Conservation (phyloP, 1,284 basidiomycete species). For the Naganishia cerealis region DNA sequence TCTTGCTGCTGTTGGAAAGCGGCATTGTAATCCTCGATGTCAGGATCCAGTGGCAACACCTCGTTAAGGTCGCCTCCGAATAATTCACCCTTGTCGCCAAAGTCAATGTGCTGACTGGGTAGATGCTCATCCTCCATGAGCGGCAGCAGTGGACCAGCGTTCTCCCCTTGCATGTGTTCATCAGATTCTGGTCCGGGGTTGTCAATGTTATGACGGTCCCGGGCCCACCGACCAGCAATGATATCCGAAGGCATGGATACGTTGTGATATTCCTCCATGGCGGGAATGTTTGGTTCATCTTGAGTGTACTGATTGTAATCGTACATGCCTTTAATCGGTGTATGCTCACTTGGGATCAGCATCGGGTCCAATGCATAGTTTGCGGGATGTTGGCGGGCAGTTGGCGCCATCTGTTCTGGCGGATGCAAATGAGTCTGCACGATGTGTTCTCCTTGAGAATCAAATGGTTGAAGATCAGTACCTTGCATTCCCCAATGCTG, state of each 20-base stretch:
- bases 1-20: slow-evolving; percentile 33
- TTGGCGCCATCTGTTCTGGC: neutral
- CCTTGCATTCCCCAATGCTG: slow-evolving; percentile 9
- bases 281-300: slow-evolving; percentile 8
- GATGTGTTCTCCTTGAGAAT: neutral
- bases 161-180: neutral
- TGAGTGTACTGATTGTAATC: slow-evolving; percentile 9
- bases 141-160: slow-evolving; percentile 14
- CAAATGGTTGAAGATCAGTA: slow-evolving; percentile 1
- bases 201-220: slow-evolving; percentile 12
- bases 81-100: slow-evolving; percentile 32
- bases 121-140: slow-evolving; percentile 18
- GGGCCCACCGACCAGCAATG: slow-evolving; percentile 29
- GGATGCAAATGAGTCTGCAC: neutral
- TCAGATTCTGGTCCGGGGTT: neutral
- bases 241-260: slow-evolving; percentile 29
- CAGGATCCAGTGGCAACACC: slow-evolving; percentile 21
- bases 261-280: slow-evolving; percentile 13
- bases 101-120: slow-evolving; percentile 33
- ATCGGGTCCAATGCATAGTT: slow-evolving; percentile 19
- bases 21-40: slow-evolving; percentile 33
- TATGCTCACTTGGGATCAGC: slow-evolving; percentile 9
- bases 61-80: slow-evolving; percentile 26
- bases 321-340: neutral
- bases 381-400: neutral